A percentile compares a stretch with the other conserved stretches of the same genome.
These are phyloP conservation scores for Leccinum proliferum DNA, from an alignment of 1,284 basidiomycete species.

Conservation along the genomic window DNA sequence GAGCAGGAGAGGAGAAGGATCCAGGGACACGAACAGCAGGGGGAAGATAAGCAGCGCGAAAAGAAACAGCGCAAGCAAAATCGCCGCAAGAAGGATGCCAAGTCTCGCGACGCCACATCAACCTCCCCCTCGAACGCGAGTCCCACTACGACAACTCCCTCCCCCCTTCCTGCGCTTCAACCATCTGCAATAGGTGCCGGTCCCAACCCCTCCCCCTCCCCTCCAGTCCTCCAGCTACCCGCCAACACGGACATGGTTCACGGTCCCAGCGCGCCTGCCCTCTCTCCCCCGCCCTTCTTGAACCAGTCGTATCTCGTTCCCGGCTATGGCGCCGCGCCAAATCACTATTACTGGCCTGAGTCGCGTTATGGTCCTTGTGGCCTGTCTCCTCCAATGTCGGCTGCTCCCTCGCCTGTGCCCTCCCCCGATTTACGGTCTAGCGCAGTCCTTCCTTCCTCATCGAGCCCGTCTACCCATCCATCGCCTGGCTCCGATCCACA, in stretches of 20 bases:
- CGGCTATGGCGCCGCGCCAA: constrained; percentile 5
- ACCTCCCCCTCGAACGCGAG: background rate
- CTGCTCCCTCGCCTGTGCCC: constrained; percentile 32
- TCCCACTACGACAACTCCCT: background rate
- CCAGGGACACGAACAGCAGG: constrained; percentile 55
- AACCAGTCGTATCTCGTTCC: background rate
- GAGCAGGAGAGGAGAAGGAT: constrained; percentile 34
- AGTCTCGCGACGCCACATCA: constrained; percentile 6
- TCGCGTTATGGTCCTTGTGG: constrained; percentile 25
- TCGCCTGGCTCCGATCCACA: constrained; percentile 11
- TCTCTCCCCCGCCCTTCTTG: background rate
- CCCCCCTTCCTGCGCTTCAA: background rate
- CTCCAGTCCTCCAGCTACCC: background rate
- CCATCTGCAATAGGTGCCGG: background rate
- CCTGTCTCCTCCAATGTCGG: constrained; percentile 40
- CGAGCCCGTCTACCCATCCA: constrained; percentile 4
- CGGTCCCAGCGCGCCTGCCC: background rate
- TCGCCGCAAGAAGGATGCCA: constrained; percentile 28
- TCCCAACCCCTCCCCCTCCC: background rate
- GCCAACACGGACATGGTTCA: background rate
- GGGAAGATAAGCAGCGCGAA: constrained; percentile 51
- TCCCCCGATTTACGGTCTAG: constrained; percentile 3
- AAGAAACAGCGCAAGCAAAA: constrained; percentile 40
- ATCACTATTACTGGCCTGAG: constrained; percentile 25
- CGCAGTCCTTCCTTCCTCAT: constrained; percentile 9